These are phyloP conservation scores for Tulasnella sp. DNA, from an alignment of 768 basidiomycete genomes.

Conservation along the genomic window DNA sequence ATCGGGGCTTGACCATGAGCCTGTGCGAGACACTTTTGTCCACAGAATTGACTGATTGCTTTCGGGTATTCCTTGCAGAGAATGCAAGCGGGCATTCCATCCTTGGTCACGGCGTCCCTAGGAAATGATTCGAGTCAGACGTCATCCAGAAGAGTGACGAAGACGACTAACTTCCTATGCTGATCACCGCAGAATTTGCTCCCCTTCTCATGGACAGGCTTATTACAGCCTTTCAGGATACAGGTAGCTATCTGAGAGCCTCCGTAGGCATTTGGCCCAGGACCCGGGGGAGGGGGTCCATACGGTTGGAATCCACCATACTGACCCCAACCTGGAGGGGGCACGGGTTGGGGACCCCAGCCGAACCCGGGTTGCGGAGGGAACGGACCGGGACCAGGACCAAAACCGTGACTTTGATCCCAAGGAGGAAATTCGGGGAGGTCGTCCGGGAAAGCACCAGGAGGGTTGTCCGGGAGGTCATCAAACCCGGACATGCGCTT, in stretches of 20 bases:
- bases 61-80: conserved; percentile 14
- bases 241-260: background rate
- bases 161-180: background rate
- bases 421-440: background rate
- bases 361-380: background rate
- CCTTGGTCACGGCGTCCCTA: background rate
- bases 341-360: background rate
- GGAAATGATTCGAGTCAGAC: background rate
- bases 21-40: background rate
- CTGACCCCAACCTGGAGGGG: background rate
- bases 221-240: background rate
- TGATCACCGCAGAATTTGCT: background rate
- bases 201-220: background rate
- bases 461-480: background rate
- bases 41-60: conserved; percentile 15
- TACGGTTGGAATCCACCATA: background rate
- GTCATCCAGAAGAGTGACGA: background rate
- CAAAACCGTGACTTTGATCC: background rate
- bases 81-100: background rate
- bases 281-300: background rate
- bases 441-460: background rate
- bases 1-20: background rate
- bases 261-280: background rate
- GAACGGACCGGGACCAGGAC: background rate
- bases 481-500: background rate